Percentiles rank a stretch among this genome's conserved stretches.
Evolutionary conservation across 371 early-diverging fungal genomes (phyloP).

Genomic region (Zancudomyces culisetae): DNA sequence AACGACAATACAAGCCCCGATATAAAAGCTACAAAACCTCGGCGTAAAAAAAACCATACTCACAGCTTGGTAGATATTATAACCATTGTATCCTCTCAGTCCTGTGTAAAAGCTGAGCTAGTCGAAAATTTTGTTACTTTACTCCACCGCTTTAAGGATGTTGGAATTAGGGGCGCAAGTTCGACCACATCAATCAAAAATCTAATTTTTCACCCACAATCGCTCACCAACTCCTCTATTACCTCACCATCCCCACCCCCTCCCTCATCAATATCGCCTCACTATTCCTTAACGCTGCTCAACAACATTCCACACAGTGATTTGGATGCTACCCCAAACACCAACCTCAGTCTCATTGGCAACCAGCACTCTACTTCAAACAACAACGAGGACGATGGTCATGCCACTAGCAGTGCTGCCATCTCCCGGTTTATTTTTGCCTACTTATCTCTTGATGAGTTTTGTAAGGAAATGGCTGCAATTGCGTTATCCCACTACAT

Average conservation of each 20-base stretch:
- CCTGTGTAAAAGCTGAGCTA: not conserved
- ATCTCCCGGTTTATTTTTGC: slow-evolving; percentile 37
- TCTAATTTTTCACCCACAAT: not conserved
- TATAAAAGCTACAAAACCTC: not conserved
- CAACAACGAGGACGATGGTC: not conserved
- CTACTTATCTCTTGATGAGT: slow-evolving; percentile 40
- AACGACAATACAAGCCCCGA: not conserved
- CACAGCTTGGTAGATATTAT: not conserved
- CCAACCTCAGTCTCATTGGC: too few species aligned
- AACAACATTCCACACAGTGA: not conserved
- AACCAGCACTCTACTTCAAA: not conserved
- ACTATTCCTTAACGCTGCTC: too few species aligned
- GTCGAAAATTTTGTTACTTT: not conserved
- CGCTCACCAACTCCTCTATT: not conserved
- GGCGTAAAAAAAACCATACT: not conserved
- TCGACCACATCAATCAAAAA: not conserved
- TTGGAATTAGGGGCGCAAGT: not conserved
- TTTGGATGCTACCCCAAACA: too few species aligned
- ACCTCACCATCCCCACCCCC: not conserved
- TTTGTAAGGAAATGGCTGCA: slow-evolving; percentile 42
- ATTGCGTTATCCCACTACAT: slow-evolving; percentile 36
- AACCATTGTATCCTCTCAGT: not conserved
- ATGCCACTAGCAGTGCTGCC: slow-evolving; percentile 14
- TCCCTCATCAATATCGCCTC: too few species aligned
- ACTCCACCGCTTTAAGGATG: not conserved